Percentiles rank a stretch among this genome's conserved stretches.
Conservation (phyloP, 306 rosid genomes). For the Myrica gale region DNA sequence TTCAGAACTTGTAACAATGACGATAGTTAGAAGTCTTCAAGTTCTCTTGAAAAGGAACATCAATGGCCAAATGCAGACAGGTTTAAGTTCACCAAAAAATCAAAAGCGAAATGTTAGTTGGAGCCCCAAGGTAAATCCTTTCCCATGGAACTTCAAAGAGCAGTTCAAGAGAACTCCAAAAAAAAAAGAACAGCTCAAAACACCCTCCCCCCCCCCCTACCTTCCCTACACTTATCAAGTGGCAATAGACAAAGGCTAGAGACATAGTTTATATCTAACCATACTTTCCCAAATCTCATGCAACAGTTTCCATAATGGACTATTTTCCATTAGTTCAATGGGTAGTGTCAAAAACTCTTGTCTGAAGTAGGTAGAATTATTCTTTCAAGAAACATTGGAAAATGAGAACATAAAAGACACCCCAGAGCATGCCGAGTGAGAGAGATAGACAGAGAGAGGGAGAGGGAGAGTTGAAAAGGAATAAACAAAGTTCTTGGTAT, state of each 20-base stretch:
- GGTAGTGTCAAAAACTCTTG: neutral
- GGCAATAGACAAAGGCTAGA: neutral
- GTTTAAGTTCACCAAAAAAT: neutral
- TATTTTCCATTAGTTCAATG: neutral
- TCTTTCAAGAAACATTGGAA: neutral
- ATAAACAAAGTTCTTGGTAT: neutral
- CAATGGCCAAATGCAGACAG: neutral
- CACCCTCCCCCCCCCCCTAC: neutral
- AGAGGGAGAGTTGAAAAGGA: too few relatives aligned
- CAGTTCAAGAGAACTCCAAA: neutral
- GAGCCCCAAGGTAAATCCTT: neutral
- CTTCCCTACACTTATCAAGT: neutral
- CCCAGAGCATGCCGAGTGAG: neutral
- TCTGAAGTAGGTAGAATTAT: neutral
- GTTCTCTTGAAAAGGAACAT: too few relatives aligned
- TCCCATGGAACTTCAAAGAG: neutral
- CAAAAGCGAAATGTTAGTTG: neutral
- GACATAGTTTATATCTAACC: neutral
- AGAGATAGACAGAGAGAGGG: neutral
- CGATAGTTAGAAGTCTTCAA: neutral
- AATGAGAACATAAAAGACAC: neutral
- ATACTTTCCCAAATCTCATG: neutral
- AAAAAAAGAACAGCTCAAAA: neutral
- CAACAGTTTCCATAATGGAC: neutral
- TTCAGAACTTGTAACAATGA: neutral